phyloP scores from a whole-genome alignment of 805 yeast species.

The Ascoidea tarda region DNA sequence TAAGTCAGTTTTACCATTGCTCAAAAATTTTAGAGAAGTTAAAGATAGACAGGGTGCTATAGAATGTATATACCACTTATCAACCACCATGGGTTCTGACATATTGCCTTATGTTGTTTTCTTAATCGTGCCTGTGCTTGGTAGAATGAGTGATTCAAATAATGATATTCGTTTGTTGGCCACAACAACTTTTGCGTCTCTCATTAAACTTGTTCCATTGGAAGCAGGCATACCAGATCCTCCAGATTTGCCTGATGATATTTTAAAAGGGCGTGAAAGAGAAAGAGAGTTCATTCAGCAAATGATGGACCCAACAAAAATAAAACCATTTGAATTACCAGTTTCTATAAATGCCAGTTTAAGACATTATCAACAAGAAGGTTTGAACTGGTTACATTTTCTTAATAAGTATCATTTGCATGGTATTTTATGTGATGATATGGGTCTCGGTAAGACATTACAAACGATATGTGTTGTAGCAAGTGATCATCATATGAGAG shows the following conservation, averaged over 20 bases:
- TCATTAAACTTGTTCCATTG: constrained; percentile 87
- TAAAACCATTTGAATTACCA: constrained; percentile 78
- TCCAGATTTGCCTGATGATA: constrained; percentile 70
- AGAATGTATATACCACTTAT: constrained; percentile 78
- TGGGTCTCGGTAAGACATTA: constrained; percentile 96
- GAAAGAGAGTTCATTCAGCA: constrained; percentile 92
- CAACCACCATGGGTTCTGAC: constrained; percentile 72
- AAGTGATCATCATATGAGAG: constrained; percentile 83
- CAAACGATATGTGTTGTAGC: constrained; percentile 96
- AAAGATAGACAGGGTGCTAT: constrained; percentile 84
- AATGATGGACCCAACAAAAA: constrained; percentile 94
- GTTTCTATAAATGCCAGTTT: constrained; percentile 86
- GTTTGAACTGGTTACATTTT: constrained; percentile 96
- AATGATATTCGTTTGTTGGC: constrained; percentile 80
- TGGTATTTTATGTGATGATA: constrained; percentile 97
- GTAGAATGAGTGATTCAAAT: constrained; percentile 95
- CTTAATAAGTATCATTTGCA: constrained; percentile 89
- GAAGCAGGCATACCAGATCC: constrained; percentile 98
- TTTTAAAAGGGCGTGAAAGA: constrained; percentile 78
- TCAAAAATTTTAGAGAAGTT: constrained; percentile 59
- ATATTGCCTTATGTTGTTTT: constrained; percentile 92
- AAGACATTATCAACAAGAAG: constrained; percentile 94
- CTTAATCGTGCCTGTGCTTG: constrained; percentile 89
- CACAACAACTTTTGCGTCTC: constrained; percentile 92
- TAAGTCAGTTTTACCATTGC: constrained; percentile 63